Evolutionary conservation across 1,139 yeast species (phyloP).

Genomic region (Tardiomyces depauwii): DNA sequence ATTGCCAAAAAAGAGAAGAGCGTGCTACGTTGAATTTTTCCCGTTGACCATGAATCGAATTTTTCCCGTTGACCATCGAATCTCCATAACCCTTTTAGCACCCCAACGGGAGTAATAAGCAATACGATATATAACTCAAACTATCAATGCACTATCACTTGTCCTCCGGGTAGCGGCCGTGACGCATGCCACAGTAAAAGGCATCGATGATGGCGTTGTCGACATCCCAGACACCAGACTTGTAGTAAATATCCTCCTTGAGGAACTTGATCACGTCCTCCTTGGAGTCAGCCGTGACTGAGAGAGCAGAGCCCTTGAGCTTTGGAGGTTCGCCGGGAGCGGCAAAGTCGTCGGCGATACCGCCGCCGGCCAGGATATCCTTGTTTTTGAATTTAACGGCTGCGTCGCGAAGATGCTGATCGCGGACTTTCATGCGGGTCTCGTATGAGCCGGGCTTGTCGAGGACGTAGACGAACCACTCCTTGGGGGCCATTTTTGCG

Average conservation of each 20-base stretch:
- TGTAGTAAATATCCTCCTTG: slow-evolving; percentile 51
- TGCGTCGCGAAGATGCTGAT: neutral
- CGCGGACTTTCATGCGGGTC: neutral
- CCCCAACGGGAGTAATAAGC: too few species aligned
- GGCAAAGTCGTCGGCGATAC: slow-evolving; percentile 27
- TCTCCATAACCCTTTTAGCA: too few species aligned
- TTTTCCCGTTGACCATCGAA: too few species aligned
- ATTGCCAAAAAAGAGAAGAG: too few species aligned
- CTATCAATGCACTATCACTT: too few species aligned
- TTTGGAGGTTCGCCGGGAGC: slow-evolving; percentile 34
- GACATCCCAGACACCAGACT: slow-evolving; percentile 67
- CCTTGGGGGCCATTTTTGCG: neutral
- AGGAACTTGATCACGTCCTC: slow-evolving; percentile 55
- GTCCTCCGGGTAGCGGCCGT: too few species aligned
- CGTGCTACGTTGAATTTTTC: too few species aligned
- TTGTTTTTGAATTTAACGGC: neutral
- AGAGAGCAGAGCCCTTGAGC: slow-evolving; percentile 66
- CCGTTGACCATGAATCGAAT: too few species aligned
- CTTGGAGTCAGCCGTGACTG: slow-evolving; percentile 48
- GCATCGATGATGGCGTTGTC: slow-evolving; percentile 53
- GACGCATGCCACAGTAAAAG: too few species aligned
- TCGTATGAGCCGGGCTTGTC: slow-evolving; percentile 61
- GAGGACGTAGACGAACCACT: slow-evolving; percentile 44
- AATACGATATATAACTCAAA: too few species aligned
- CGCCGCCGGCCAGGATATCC: slow-evolving; percentile 10